Evolutionary conservation across 2,329 filamentous ascomycete genomes (phyloP).

Genomic region (Fusarium floridanum): DNA sequence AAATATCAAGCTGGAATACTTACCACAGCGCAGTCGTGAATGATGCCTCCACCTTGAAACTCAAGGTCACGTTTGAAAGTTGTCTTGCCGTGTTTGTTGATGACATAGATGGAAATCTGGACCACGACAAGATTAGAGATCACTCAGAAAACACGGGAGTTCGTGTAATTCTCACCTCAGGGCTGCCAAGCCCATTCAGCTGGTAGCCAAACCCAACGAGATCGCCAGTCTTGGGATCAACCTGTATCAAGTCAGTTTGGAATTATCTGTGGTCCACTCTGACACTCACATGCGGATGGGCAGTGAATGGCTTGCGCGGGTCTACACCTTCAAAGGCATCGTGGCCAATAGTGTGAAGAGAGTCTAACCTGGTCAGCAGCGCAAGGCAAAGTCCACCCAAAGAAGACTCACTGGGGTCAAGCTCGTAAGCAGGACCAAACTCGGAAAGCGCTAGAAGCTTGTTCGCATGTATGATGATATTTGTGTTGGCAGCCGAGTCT

Average conservation of each 20-base stretch:
- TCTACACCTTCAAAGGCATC: background rate
- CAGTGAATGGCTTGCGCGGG: background rate
- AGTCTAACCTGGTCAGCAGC: background rate
- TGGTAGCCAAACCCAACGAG: constrained; percentile 3
- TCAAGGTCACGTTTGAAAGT: background rate
- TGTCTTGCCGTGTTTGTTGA: background rate
- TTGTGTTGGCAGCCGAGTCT: background rate
- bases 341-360: background rate
- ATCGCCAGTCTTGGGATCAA: background rate
- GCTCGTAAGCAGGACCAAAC: background rate
- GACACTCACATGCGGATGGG: background rate
- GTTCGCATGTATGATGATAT: background rate
- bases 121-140: no score
- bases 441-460: constrained; percentile 8
- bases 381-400: background rate
- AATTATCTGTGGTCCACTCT: background rate
- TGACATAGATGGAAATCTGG: background rate
- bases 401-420: background rate
- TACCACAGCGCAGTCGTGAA: constrained; percentile 1
- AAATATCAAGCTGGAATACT: background rate
- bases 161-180: background rate
- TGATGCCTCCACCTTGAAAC: background rate
- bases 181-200: background rate
- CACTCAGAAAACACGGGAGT: background rate
- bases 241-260: background rate